Evolutionary conservation across 768 basidiomycete species (phyloP).

Genomic region (Boletus barrowsii): DNA sequence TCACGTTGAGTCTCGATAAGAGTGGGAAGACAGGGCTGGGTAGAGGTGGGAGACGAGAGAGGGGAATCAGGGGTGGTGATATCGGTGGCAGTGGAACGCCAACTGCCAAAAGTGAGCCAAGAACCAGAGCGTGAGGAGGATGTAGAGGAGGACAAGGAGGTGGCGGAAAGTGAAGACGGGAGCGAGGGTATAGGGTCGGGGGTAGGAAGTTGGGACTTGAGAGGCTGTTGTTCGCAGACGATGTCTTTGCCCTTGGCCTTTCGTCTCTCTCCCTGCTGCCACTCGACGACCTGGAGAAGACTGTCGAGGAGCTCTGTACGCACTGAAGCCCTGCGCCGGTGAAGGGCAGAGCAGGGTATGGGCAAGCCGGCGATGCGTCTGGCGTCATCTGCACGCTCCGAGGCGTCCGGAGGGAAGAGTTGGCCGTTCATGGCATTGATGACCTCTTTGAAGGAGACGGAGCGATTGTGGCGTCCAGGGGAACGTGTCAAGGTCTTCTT

Average conservation of each 20-base stretch:
- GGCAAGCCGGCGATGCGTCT: constrained; percentile 26
- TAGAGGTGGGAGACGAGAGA: constrained; percentile 30
- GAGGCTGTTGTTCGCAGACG: constrained; percentile 26
- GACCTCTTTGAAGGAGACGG: constrained; percentile 56
- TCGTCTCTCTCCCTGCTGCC: constrained; percentile 38
- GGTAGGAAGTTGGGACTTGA: constrained; percentile 6
- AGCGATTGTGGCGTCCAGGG: constrained; percentile 24
- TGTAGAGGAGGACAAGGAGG: constrained; percentile 25
- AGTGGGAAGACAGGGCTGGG: constrained; percentile 29
- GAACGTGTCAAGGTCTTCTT: constrained; percentile 9
- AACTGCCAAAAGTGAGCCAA: constrained; percentile 43
- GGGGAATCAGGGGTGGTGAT: constrained; percentile 34
- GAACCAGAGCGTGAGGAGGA: constrained; percentile 38
- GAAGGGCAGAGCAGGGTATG: constrained; percentile 11
- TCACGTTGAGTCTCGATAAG: constrained; percentile 31
- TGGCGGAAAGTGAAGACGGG: constrained; percentile 22
- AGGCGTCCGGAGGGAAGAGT: constrained; percentile 46
- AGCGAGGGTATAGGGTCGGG: constrained; percentile 17
- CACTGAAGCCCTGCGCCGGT: constrained; percentile 20
- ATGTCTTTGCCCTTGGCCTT: constrained; percentile 41
- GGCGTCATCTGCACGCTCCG: constrained; percentile 32
- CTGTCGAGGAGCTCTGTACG: constrained; percentile 41
- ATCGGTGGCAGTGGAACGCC: constrained; percentile 38
- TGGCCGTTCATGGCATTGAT: constrained; percentile 55
- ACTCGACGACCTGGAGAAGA: constrained; percentile 43